Evolutionary conservation across 192 early-diverging fungal genomes (phyloP).

Genomic region (Polychytrium aggregatum): DNA sequence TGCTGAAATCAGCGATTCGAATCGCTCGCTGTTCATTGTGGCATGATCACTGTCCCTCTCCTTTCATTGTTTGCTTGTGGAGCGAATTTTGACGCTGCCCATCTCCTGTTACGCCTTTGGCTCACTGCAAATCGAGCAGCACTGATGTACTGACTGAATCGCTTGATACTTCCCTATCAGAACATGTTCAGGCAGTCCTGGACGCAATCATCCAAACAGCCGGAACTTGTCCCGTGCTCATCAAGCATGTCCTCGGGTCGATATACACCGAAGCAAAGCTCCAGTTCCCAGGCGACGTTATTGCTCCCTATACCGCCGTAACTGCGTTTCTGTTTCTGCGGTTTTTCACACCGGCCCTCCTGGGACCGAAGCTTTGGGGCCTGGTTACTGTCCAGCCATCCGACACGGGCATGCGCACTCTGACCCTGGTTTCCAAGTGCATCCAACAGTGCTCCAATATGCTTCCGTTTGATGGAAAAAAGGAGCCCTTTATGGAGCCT

Average conservation of each 20-base stretch:
- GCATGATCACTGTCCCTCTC: too few species aligned
- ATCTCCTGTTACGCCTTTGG: too few species aligned
- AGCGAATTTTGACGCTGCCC: too few species aligned
- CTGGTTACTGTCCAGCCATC: neutral
- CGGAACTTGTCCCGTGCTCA: neutral
- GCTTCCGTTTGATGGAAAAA: conserved; percentile 1
- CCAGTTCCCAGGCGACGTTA: neutral
- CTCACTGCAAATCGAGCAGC: too few species aligned
- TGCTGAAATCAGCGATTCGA: too few species aligned
- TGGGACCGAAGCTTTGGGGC: conserved; percentile 3
- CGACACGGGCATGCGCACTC: neutral
- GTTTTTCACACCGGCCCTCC: conserved; percentile 1
- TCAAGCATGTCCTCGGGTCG: conserved; percentile 1
- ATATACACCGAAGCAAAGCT: neutral
- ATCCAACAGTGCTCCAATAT: conserved; percentile 2
- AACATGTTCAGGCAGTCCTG: neutral
- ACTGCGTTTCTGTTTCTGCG: conserved; percentile 4
- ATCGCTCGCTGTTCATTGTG: too few species aligned
- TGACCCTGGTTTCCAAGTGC: conserved; percentile 1
- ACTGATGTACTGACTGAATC: too few species aligned
- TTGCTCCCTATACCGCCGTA: neutral
- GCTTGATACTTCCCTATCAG: too few species aligned
- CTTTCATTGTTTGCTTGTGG: too few species aligned
- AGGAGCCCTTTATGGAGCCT: neutral
- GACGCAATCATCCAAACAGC: neutral